Evolutionary conservation across 2,329 filamentous ascomycete genomes (phyloP), one percentile per base, ranked within the genome.

Genomic region (Talaromyces sp.): DNA sequence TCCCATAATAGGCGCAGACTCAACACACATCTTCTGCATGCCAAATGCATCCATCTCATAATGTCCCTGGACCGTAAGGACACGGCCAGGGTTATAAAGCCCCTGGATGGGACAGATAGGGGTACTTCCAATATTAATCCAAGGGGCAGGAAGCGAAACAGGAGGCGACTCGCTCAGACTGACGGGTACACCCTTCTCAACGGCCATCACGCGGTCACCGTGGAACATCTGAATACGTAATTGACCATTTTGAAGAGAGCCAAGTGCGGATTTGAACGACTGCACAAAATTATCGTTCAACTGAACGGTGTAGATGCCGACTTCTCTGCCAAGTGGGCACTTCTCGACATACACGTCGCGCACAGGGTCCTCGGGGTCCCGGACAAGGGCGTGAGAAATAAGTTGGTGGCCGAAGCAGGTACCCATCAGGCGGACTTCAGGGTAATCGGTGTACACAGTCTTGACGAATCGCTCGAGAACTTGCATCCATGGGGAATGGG

Each of bases 371-470:
- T 61, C 44, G 1, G 53, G 51, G 33, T 51, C 51, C 33, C 60
- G 61, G 13, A 64, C 54, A n/a, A 64, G 52, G 11, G 56, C 53
- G 51, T 64, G 60, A 10, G 60, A 59, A 33, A 70, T 61, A 13
- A 69, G 52, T 52, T 70, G 68, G 43, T 70, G 68, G 0, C 68
- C 70, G 55, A 70, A 72, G 47, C 70, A 72, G 2, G 69, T 70
- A 8, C 69, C 70, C 42, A 72, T 64, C 6, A 71, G 54, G 14
- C 65, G 66, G 3, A 72, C 68, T 19, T 64, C 36, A 2, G 69
- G 64, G 44, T 65, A 69, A 0, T 62, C 32, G 0, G 39, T 46
- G 48, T 64, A 70, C 0, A 71, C 64, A 0, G 41, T 62, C 6
- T 58, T 56, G 19, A 72, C 54, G 22, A 65, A 72, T 2, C 50